These are phyloP conservation scores for Aspergillus awamori DNA, from an alignment of 2,329 filamentous ascomycete species.

Conservation along the genomic window DNA sequence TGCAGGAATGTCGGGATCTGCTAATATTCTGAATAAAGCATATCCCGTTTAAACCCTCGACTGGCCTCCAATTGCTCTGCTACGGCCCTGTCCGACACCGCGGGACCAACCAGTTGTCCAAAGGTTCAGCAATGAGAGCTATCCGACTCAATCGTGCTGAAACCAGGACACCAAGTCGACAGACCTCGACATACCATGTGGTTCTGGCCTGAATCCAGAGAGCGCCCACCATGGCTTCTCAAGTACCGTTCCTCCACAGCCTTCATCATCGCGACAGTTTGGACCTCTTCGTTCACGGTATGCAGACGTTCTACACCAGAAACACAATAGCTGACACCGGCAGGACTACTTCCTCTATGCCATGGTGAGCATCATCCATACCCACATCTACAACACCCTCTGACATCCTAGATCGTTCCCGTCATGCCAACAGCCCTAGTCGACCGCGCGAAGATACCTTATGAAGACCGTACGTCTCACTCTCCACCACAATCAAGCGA, in stretches of 20 bases:
- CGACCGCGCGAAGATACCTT: constrained; percentile 28
- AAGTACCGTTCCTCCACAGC: constrained; percentile 60
- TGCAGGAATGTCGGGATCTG: neutral
- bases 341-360: constrained; percentile 36
- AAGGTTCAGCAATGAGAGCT: neutral
- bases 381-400: neutral
- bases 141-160: neutral
- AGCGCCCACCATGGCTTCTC: constrained; percentile 34
- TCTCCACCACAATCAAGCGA: neutral
- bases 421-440: constrained; percentile 33
- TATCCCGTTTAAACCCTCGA: neutral
- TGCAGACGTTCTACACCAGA: neutral
- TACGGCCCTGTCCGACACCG: neutral
- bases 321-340: neutral
- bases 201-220: neutral
- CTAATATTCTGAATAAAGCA: neutral
- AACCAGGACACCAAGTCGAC: neutral
- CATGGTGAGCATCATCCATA: constrained; percentile 26
- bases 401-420: constrained; percentile 30
- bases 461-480: constrained; percentile 27
- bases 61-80: neutral
- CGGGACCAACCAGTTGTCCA: neutral
- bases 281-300: constrained; percentile 36
- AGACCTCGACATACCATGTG: neutral
- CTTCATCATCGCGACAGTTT: constrained; percentile 63